Evolutionary conservation across 148 eudicot species (phyloP), one percentile per base, ranked within the genome.

Genomic region (Cornus controversa): DNA sequence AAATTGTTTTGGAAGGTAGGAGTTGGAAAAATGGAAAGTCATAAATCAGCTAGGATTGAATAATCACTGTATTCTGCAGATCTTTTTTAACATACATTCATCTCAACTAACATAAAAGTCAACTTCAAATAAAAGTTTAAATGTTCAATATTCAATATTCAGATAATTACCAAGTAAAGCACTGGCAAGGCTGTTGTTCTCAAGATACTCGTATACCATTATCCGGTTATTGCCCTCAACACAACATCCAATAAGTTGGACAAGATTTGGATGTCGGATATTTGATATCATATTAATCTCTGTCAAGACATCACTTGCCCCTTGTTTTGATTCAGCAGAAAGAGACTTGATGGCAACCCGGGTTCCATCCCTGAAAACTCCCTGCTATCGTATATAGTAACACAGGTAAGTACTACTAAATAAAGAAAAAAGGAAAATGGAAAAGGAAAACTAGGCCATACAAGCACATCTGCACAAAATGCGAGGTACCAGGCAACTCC

Each of bases 171-270:
- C 81, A 2, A 84, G 86, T 77, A 88, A 75, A 75, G 82, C 84
- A 77, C 73, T 82, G n/a, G 84, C 80, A 53, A 91, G 87, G 74
- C 86, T 91, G 78, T 80, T 83, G 68, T 84, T 84, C 80, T 85
- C 87, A 45, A 86, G 73, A 82, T 79, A 91, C 76, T 89, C 94
- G 24, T 86, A 89, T 25, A 91, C 84, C 72, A 86, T 27, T 26
- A 91, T 83, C 80, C 85, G 42, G 60, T 73, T 74, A 50, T 68
- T 47, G 14, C 77, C 87, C 53, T 89, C 88, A 37, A 84, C 75
- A 79, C 96, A 91, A 64, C 93, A 91, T 20, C 93, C 96, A 71
- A 89, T 72, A 36, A 88, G 77, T 72, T 84, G 82, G 72, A 88
- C 89, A 15, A 91, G 84, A 66, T 91, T 88, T 45, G 83, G 89